Evolutionary conservation across 2,329 filamentous ascomycete genomes (phyloP).

Genomic region (Sclerotinia glacialis): DNA sequence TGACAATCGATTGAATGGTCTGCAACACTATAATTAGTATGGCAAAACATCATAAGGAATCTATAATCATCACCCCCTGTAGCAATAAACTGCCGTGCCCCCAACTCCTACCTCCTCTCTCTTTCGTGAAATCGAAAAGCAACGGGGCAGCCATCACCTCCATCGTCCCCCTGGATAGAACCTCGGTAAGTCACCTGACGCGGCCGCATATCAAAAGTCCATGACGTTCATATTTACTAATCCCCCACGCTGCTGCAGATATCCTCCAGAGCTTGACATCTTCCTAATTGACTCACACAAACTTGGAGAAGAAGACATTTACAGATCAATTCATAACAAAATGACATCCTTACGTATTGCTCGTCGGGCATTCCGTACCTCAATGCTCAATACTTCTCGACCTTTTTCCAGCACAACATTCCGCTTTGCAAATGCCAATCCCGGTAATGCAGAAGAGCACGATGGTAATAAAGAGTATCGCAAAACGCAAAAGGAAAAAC

Average conservation of each 20-base stretch:
- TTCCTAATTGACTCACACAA: neutral
- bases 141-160: neutral
- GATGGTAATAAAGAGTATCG: conserved; percentile 54
- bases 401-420: conserved; percentile 18
- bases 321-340: neutral
- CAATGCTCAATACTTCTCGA: conserved; percentile 13
- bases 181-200: conserved; percentile 2
- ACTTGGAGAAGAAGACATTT: neutral
- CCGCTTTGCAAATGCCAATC: conserved; percentile 20
- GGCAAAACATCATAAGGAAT: neutral
- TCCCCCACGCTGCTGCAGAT: neutral
- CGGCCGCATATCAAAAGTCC: conserved; percentile 2
- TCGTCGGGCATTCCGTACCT: conserved; percentile 15
- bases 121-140: neutral
- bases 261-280: neutral
- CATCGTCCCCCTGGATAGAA: neutral
- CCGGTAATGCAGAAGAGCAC: conserved; percentile 42
- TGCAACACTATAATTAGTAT: neutral
- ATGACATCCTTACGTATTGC: conserved; percentile 19
- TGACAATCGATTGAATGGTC: too few species aligned
- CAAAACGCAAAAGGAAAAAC: conserved; percentile 55
- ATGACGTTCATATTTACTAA: conserved; percentile 12
- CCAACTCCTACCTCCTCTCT: too few species aligned
- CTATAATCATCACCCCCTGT: too few species aligned
- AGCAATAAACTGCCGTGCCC: neutral